Percentiles rank a stretch among this genome's conserved stretches.
These are phyloP conservation scores for Aspergillus floridensis DNA, from an alignment of 2,329 filamentous ascomycete species.

Conservation along the genomic window DNA sequence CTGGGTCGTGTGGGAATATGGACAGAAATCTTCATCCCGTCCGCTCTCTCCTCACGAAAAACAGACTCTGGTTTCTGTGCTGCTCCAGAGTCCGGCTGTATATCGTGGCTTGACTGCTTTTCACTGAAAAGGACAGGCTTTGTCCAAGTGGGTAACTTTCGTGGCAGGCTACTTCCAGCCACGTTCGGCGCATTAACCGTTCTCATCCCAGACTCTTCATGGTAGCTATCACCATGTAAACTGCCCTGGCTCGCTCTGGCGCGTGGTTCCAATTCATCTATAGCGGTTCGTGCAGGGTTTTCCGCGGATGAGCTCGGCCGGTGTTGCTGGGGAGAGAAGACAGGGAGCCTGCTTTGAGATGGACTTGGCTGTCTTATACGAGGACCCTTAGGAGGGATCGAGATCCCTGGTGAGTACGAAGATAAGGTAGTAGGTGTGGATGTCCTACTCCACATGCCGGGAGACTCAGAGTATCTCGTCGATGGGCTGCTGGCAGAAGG, in stretches of 20 bases:
- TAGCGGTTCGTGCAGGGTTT: conserved; percentile 10
- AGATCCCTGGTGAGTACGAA: conserved; percentile 49
- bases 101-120: conserved; percentile 33
- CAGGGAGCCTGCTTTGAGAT: conserved; percentile 37
- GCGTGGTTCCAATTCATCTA: conserved; percentile 13
- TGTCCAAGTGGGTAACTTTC: conserved; percentile 56
- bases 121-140: conserved; percentile 48
- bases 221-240: conserved; percentile 6
- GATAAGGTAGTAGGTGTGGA: conserved; percentile 52
- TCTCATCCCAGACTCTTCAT: conserved; percentile 4
- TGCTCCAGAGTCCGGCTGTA: not conserved
- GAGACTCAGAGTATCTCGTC: conserved; percentile 47
- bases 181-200: conserved; percentile 16
- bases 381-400: conserved; percentile 39
- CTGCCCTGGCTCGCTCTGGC: conserved; percentile 12
- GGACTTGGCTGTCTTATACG: conserved; percentile 37
- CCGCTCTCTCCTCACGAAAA: not conserved
- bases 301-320: conserved; percentile 23
- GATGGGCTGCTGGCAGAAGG: conserved; percentile 45
- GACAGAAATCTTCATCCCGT: conserved; percentile 27
- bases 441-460: conserved; percentile 46
- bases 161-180: conserved; percentile 62
- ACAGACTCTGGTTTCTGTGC: not conserved
- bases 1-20: conserved; percentile 62
- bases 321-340: conserved; percentile 25